A percentile compares a stretch with the other conserved stretches of the same genome.
Conservation (phyloP, 2,329 filamentous ascomycete genomes). For the Ophiocordyceps robertsii region DNA sequence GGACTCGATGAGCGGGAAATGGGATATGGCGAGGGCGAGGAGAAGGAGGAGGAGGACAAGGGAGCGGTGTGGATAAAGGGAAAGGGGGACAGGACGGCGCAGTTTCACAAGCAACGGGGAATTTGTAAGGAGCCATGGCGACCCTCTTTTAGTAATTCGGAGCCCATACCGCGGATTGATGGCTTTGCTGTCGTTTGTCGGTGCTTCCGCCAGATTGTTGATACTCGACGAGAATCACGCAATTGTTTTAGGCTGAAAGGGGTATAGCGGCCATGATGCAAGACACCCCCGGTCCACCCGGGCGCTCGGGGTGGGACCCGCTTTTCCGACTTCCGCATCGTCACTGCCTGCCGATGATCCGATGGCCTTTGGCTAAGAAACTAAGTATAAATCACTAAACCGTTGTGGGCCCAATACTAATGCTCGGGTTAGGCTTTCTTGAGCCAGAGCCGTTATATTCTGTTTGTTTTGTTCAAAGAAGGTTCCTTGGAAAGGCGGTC, state of each 20-base stretch:
- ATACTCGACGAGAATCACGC: slow-evolving; percentile 25
- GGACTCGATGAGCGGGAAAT: too few relatives aligned
- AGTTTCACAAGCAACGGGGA: slow-evolving; percentile 4
- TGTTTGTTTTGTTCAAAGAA: too few relatives aligned
- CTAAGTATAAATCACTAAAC: not conserved
- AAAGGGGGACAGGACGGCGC: not conserved
- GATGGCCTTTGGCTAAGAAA: too few relatives aligned
- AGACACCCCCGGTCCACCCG: slow-evolving; percentile 5
- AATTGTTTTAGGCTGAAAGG: slow-evolving; percentile 19
- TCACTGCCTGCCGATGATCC: too few relatives aligned
- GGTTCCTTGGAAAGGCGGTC: not conserved
- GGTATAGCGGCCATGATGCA: slow-evolving; percentile 17
- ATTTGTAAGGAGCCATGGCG: slow-evolving; percentile 12
- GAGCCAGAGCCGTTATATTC: too few relatives aligned
- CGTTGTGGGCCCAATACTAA: not conserved
- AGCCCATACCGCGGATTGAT: not conserved
- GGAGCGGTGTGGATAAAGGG: not conserved
- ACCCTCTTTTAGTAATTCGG: not conserved
- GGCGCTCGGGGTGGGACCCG: slow-evolving; percentile 4
- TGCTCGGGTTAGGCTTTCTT: too few relatives aligned
- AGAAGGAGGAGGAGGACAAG: not conserved
- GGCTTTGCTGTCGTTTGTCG: not conserved
- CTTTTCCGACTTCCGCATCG: slow-evolving; percentile 22
- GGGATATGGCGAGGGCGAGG: too few relatives aligned
- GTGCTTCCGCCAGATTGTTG: slow-evolving; percentile 16